Evolutionary conservation across 2,329 filamentous ascomycete species (phyloP), one percentile per base, ranked within the genome.

Genomic region (Cladosporium austrohemisphaericum): DNA sequence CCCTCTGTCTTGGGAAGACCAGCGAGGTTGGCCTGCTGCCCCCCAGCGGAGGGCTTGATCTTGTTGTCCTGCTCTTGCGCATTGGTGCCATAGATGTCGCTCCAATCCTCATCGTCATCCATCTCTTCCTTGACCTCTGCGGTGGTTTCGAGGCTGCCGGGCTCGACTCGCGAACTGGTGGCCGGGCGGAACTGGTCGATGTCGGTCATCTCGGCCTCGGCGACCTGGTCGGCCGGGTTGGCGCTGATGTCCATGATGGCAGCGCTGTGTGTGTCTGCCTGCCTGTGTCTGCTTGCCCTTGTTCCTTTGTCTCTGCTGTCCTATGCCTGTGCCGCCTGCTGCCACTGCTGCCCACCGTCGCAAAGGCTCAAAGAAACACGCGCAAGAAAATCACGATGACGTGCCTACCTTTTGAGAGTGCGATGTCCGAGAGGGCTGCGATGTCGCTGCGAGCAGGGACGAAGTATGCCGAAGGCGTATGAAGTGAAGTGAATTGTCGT

Each of bases 21-120:
- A 13, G 44, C 33, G 32, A 23, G 37, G 33, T 25, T 33, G 14
- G 38, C 31, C 13, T 47, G 33, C 4, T 47, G 32, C 43, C 41
- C 47, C 13, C 44, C 32, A 4, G 32, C 50, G 16, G 47, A 43
- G n/a, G 48, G 25, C 13, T 35, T 38, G 18, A 13, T 38, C 20
- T 50, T 10, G 26, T 23, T 11, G 11, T 45, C 41, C n/a, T 50
- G 50, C 9, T 38, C 14, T 11, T 41, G 10, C 5, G 44, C 33
- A 9, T 47, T 22, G 14, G 25, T 52, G 20, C 52, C 60, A 47
- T 66, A 65, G 36, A 67, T 55, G 45, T 67, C 64, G 46, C 64
- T 60, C 59, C 60, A 61, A 23, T 60, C 64, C 36, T 63, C 61
- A 33, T 61, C 60, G 32, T 63, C 43, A 18, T 49, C 61, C 48